Evolutionary conservation across 164 flowering plant species (phyloP).

Genomic region (Warburgia ugandensis): DNA sequence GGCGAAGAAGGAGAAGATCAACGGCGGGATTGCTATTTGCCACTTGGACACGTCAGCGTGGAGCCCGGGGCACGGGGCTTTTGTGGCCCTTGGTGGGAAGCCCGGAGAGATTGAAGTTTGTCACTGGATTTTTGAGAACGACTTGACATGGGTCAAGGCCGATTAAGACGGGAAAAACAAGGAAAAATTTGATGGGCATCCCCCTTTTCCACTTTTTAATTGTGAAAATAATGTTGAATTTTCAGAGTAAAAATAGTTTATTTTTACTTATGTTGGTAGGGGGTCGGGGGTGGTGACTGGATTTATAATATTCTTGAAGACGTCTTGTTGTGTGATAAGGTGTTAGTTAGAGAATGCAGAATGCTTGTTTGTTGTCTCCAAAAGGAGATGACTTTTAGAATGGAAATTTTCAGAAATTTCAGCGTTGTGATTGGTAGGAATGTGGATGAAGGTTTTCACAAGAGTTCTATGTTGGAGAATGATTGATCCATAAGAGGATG

Average conservation of each 20-base stretch:
- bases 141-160: conserved; percentile 29
- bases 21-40: conserved; percentile 78
- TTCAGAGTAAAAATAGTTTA: neutral
- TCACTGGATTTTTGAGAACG: conserved; percentile 37
- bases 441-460: too few relatives aligned
- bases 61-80: conserved; percentile 74
- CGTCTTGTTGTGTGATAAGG: neutral
- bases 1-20: conserved; percentile 39
- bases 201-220: too few relatives aligned
- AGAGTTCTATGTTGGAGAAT: too few relatives aligned
- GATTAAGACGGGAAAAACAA: too few relatives aligned
- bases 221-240: too few relatives aligned
- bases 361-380: too few relatives aligned
- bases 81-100: conserved; percentile 54
- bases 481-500: too few relatives aligned
- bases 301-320: neutral
- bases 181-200: too few relatives aligned
- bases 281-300: too few relatives aligned
- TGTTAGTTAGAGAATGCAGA: neutral
- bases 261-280: neutral
- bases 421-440: too few relatives aligned
- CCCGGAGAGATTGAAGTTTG: conserved; percentile 64
- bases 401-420: too few relatives aligned
- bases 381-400: too few relatives aligned
- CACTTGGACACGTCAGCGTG: conserved; percentile 81